Percentiles rank a stretch among this genome's conserved stretches.
Conservation (phyloP, 257 asterid genomes). For the Nicotiana otophora region DNA sequence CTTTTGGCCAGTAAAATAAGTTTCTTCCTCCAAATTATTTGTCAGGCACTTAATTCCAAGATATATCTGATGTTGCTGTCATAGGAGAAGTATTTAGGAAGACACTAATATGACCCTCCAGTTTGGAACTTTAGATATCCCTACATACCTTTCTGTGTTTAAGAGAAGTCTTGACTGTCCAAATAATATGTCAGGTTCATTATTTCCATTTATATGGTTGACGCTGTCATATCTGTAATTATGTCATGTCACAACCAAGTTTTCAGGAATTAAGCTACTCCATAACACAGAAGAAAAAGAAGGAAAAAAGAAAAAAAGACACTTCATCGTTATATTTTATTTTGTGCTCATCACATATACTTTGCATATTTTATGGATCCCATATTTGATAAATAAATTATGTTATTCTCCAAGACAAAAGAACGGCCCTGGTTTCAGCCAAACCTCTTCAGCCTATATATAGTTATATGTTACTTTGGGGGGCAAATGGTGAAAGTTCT, state of each 20-base stretch:
- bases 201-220: background rate
- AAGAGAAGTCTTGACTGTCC: background rate
- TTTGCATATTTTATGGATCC: background rate
- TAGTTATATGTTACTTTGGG: background rate
- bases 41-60: background rate
- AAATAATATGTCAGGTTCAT: background rate
- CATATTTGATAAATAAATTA: background rate
- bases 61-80: background rate
- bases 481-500: background rate
- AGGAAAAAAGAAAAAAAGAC: background rate
- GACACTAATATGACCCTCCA: background rate
- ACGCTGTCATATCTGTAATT: background rate
- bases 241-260: background rate
- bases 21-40: background rate
- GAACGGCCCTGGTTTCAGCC: background rate
- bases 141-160: background rate
- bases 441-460: background rate
- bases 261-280: background rate
- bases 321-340: background rate
- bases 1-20: background rate
- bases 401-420: background rate
- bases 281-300: background rate
- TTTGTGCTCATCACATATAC: background rate
- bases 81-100: background rate
- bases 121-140: background rate